Base-by-base conservation (phyloP, 1,284 basidiomycete genomes). In the Ceratobasidium sp. region DNA sequence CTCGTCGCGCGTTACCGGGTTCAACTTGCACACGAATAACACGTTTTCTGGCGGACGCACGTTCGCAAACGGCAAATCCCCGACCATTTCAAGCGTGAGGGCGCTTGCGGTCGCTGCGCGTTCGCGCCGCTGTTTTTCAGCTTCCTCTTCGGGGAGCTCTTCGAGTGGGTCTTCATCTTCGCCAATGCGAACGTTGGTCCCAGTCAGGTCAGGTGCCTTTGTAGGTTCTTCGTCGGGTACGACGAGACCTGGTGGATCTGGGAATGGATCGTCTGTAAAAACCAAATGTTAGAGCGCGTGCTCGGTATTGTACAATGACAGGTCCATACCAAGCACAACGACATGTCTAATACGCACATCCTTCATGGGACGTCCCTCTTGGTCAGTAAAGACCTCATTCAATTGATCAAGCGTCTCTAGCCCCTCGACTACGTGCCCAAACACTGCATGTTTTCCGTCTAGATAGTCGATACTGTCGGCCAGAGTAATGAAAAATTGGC, bases 41-140 rank as follows among this genome's bases (percentile, higher is more conserved):
- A 99, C 96, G 84, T 99, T 99, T 85, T 99, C 97, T 0, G 97
- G 97, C 0, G 98, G 98, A 54, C 96, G 90, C 54, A 99, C 95
- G 81, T 98, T 97, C 23, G 97, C 98, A 82, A 99, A 99, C 0
- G 98, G 98, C 71, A 99, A 86, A 84, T 99, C 98, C 63, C 97
- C 97, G 77, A 99, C 97, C 96, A 99, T 99, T 84, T 99, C 98
- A 65, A 99, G 90, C 1, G 98, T 99, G 45, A 99, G 86, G 0
- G 97, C 98, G 51, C 96, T 96, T 0, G 97, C 96, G 1, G 90
- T 90, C 0, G 97, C 97, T 0, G 96, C 96, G 76, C 93, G 92
- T 82, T 91, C 89, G 13, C 96, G 90, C 13, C 93, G 90, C 63
- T 90, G 86, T 20, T 88, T 88, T 80, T 97, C 97, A 54, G 91